These are phyloP conservation scores for Hammondia hammondi DNA, from an alignment of 169 alveolate species.

Conservation along the genomic window DNA sequence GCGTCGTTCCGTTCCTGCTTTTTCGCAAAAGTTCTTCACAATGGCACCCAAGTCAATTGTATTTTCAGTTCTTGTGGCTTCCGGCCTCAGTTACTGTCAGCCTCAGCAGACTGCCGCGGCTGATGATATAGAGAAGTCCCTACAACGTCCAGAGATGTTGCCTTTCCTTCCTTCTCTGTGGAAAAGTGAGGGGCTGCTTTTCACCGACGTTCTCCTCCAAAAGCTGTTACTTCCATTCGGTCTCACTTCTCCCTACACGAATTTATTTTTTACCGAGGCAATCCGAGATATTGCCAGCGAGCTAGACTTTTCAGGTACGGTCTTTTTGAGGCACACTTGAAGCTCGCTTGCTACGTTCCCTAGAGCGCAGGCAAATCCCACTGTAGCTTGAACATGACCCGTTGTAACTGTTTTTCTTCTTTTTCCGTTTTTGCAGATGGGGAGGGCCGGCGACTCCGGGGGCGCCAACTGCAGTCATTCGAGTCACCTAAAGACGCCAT, in stretches of 20 bases:
- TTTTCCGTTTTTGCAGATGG: background rate
- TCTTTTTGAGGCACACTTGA: background rate
- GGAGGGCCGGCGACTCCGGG: constrained; percentile 15
- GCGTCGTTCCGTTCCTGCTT: background rate
- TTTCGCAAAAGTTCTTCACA: background rate
- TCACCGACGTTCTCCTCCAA: constrained; percentile 30
- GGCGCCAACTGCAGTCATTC: background rate
- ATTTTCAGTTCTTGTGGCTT: background rate
- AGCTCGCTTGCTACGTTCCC: too few relatives aligned
- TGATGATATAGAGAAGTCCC: constrained; percentile 4
- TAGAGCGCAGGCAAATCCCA: background rate
- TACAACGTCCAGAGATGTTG: constrained; percentile 19
- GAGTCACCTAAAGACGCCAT: constrained; percentile 12
- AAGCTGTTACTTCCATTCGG: constrained; percentile 34
- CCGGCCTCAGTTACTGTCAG: background rate
- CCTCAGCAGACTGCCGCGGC: background rate
- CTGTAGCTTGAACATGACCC: background rate
- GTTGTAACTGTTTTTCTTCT: background rate
- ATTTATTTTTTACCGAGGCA: constrained; percentile 22
- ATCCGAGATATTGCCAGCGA: background rate
- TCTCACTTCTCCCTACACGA: constrained; percentile 28
- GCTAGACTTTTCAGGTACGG: background rate
- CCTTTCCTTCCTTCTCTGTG: background rate
- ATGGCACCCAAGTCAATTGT: background rate
- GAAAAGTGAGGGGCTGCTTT: constrained; percentile 27